These are phyloP conservation scores for Paracoccidioides brasiliensis DNA, from an alignment of 2,329 filamentous ascomycete species.

Conservation along the genomic window DNA sequence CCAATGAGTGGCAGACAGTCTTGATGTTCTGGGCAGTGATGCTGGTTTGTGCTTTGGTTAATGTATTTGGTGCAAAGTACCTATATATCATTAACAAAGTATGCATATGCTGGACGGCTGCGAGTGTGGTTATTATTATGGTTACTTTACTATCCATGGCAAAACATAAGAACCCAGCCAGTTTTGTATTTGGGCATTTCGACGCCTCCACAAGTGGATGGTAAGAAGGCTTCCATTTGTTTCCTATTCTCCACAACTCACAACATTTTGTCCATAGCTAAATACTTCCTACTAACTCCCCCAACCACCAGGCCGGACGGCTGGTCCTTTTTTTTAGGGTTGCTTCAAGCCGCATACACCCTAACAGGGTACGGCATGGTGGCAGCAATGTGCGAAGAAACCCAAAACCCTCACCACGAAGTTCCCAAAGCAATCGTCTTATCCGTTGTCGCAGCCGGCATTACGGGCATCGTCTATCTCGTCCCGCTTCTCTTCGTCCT, in stretches of 20 bases:
- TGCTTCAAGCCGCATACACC: conserved; percentile 47
- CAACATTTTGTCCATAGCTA: background rate
- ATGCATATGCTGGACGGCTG: conserved; percentile 59
- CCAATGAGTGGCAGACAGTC: conserved; percentile 57
- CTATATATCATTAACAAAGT: conserved; percentile 59
- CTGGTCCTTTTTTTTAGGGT: conserved; percentile 60
- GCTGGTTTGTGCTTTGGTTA: conserved; percentile 49
- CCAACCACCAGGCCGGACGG: conserved; percentile 39
- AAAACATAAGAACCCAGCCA: conserved; percentile 41
- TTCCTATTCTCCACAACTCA: background rate
- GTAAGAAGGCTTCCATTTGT: conserved; percentile 23
- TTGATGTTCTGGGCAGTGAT: conserved; percentile 61
- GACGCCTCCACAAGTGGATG: conserved; percentile 54
- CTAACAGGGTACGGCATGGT: conserved; percentile 54
- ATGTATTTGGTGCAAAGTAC: conserved; percentile 49
- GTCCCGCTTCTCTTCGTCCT: conserved; percentile 66
- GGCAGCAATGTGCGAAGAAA: conserved; percentile 59
- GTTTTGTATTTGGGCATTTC: conserved; percentile 56
- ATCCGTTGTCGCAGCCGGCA: conserved; percentile 51
- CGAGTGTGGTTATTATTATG: conserved; percentile 55
- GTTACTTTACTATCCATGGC: conserved; percentile 49
- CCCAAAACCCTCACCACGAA: conserved; percentile 54
- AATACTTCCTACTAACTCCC: background rate
- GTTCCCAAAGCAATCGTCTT: conserved; percentile 60
- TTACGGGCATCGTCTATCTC: conserved; percentile 55